phyloP scores from a whole-genome alignment of 352 stramenopile species.

The Globisporangium cystogenes region DNA sequence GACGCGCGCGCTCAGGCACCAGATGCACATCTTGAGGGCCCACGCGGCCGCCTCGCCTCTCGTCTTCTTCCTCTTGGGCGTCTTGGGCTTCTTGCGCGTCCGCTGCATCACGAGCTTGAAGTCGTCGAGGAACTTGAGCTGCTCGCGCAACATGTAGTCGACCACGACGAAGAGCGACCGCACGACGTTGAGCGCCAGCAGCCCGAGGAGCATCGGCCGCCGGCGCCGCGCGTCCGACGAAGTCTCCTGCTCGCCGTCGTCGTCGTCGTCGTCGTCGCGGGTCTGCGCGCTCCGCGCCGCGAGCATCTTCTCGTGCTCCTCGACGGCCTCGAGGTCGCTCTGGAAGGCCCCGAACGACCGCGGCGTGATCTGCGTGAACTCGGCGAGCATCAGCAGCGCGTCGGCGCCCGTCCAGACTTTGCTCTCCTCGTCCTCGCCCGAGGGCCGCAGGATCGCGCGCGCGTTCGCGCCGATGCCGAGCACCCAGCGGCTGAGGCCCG shows the following conservation, averaged over 20 bases:
- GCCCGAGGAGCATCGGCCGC: slow-evolving; percentile 27
- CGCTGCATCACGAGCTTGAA: slow-evolving; percentile 59
- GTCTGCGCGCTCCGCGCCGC: slow-evolving; percentile 15
- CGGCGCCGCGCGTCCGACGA: background rate
- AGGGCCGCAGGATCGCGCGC: slow-evolving; percentile 35
- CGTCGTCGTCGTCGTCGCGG: slow-evolving; percentile 11
- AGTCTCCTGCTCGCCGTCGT: too few species aligned
- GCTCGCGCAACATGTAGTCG: slow-evolving; percentile 79
- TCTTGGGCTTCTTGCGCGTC: too few species aligned
- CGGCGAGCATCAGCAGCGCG: slow-evolving; percentile 61
- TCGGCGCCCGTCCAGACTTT: slow-evolving; percentile 63
- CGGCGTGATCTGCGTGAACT: slow-evolving; percentile 48
- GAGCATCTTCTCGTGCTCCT: slow-evolving; percentile 51
- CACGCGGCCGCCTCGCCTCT: slow-evolving; percentile 17
- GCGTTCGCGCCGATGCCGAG: slow-evolving; percentile 35
- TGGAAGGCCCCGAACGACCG: slow-evolving; percentile 41
- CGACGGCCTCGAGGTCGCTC: slow-evolving; percentile 34
- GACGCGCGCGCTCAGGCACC: slow-evolving; percentile 80
- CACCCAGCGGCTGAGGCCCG: slow-evolving; percentile 57
- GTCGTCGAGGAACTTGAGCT: slow-evolving; percentile 75
- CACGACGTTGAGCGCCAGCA: slow-evolving; percentile 48
- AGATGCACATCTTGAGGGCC: slow-evolving; percentile 81
- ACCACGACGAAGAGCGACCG: slow-evolving; percentile 58
- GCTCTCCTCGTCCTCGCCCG: slow-evolving; percentile 67
- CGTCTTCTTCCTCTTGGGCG: slow-evolving; percentile 28